These are phyloP conservation scores for Blastobotrys muscicola DNA, from an alignment of 805 yeast species.

Conservation along the genomic window DNA sequence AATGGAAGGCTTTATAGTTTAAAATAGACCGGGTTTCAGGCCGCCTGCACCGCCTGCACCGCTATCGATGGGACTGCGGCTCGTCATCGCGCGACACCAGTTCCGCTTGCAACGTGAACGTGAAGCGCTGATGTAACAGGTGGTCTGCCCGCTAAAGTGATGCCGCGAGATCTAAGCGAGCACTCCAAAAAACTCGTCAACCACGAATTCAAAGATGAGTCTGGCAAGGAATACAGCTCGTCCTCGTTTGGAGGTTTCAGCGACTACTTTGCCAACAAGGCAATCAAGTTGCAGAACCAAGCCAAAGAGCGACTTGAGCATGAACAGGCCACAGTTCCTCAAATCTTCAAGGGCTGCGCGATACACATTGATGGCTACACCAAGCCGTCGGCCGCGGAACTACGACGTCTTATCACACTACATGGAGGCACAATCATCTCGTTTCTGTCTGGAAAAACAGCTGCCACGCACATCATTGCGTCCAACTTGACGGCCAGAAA, in stretches of 20 bases:
- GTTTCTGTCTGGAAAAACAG: slow-evolving; percentile 57
- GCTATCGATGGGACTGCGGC: no score
- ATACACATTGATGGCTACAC: slow-evolving; percentile 89
- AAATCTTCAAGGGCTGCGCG: slow-evolving; percentile 51
- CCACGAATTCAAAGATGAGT: slow-evolving; percentile 12
- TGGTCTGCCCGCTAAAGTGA: no score
- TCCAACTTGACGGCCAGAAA: slow-evolving; percentile 71
- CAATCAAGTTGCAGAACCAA: slow-evolving; percentile 46
- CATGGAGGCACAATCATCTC: slow-evolving; percentile 77
- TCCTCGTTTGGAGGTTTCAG: slow-evolving; percentile 57
- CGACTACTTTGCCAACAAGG: slow-evolving; percentile 56
- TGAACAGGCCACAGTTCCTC: slow-evolving; percentile 21
- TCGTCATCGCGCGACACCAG: no score
- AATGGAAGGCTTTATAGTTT: no score
- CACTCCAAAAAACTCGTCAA: slow-evolving; percentile 9
- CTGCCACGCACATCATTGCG: slow-evolving; percentile 80
- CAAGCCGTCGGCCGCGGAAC: slow-evolving; percentile 59
- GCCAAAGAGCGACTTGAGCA: slow-evolving; percentile 22
- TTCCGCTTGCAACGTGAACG: no score
- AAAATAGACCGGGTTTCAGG: no score
- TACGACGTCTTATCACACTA: slow-evolving; percentile 60
- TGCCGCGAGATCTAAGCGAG: slow-evolving; percentile 8
- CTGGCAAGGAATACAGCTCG: slow-evolving; percentile 29
- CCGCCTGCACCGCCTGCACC: no score
- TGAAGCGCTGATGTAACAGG: no score